phyloP scores from a whole-genome alignment of 352 stramenopile genomes.

The Pythium apleroticum region DNA sequence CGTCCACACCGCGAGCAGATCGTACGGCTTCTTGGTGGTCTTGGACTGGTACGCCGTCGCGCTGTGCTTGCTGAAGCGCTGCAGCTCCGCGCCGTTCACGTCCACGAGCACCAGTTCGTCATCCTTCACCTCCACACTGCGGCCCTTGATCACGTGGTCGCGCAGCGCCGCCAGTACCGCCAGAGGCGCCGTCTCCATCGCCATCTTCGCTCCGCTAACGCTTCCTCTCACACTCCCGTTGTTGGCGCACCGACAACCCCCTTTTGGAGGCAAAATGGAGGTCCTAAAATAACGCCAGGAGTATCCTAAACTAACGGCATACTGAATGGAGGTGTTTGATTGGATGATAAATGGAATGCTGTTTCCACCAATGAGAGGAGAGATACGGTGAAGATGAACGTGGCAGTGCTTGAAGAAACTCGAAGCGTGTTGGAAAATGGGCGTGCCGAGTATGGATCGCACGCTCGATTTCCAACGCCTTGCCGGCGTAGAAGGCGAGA shows the following conservation, averaged over 20 bases:
- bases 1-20: conserved; percentile 76
- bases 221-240: not conserved
- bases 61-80: conserved; percentile 59
- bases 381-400: not conserved
- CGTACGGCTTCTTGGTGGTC: conserved; percentile 77
- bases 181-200: conserved; percentile 17
- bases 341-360: not conserved
- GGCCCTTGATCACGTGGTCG: conserved; percentile 75
- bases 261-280: not conserved
- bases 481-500: conserved; percentile 2
- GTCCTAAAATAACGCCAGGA: not conserved
- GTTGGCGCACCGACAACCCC: not conserved
- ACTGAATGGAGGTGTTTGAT: conserved; percentile 1
- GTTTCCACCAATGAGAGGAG: conserved; percentile 19
- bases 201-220: not conserved
- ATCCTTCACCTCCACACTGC: conserved; percentile 49
- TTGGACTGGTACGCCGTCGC: conserved; percentile 83
- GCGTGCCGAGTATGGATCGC: conserved; percentile 18
- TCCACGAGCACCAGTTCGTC: conserved; percentile 65
- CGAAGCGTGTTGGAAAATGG: conserved; percentile 5
- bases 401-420: not conserved
- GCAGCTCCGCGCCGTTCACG: conserved; percentile 45
- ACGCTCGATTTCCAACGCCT: conserved; percentile 34
- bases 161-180: conserved; percentile 51
- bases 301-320: conserved; percentile 1